Evolutionary conservation across 345 rosid genomes (phyloP).

Genomic region (Durio zibethinus): DNA sequence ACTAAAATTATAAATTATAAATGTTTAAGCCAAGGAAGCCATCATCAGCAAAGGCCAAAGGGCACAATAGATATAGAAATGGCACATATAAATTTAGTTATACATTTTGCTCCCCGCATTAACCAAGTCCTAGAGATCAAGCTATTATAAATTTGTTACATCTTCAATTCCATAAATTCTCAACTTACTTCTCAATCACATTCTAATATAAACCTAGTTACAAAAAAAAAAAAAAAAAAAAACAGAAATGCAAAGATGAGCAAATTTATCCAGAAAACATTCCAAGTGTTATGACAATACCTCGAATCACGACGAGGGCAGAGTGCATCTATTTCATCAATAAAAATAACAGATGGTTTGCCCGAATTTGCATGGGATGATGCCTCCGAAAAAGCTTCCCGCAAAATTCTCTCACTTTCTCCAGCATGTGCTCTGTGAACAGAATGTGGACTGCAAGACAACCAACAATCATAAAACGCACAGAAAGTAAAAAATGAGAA

Average conservation of each 20-base stretch:
- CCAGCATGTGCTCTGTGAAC: constrained; percentile 82
- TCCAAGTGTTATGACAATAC: constrained; percentile 28
- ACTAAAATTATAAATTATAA: neutral
- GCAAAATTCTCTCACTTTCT: constrained; percentile 75
- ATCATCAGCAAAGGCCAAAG: neutral
- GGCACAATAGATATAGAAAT: neutral
- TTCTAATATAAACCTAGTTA: neutral
- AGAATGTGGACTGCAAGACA: constrained; percentile 61
- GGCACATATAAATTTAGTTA: neutral
- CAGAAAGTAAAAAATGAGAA: neutral
- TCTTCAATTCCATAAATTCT: neutral
- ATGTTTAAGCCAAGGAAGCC: neutral
- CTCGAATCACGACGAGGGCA: constrained; percentile 78
- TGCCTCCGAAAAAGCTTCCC: constrained; percentile 81
- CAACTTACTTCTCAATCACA: neutral
- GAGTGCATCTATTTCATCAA: constrained; percentile 86
- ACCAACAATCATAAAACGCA: constrained; percentile 4
- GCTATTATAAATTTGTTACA: neutral
- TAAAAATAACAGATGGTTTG: constrained; percentile 73
- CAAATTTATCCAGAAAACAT: neutral
- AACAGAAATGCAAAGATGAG: neutral
- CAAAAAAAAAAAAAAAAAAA: neutral
- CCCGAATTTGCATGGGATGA: constrained; percentile 55
- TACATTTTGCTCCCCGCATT: neutral
- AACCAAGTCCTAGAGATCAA: neutral